Conservation (phyloP, 225 moss, liverwort and hornwort genomes). For the Takakia lepidozioides region DNA sequence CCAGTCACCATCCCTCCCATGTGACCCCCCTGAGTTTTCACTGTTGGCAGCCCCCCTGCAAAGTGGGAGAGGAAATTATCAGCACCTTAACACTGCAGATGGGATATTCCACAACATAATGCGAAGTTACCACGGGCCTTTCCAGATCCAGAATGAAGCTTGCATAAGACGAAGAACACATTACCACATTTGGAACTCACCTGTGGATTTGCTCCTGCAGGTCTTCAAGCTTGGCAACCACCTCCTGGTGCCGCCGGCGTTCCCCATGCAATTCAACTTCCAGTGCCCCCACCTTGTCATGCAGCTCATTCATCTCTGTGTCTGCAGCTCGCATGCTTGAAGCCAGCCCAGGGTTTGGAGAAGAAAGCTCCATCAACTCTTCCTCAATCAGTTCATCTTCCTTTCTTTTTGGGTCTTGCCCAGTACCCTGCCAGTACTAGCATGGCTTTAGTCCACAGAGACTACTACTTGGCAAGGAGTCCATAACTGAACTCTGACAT, state of each 20-base stretch:
- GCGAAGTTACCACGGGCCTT: background rate
- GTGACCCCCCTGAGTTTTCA: conserved; percentile 52
- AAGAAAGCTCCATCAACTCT: conserved; percentile 57
- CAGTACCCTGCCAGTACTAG: too few species aligned
- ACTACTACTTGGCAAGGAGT: too few species aligned
- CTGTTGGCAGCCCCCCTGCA: conserved; percentile 26
- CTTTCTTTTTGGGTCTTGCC: too few species aligned
- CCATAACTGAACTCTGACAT: too few species aligned
- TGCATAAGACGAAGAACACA: background rate
- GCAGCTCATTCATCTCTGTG: conserved; percentile 51
- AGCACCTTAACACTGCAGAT: background rate
- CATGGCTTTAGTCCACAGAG: too few species aligned
- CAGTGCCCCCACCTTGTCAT: conserved; percentile 56
- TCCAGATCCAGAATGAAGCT: conserved; percentile 1
- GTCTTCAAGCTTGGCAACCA: conserved; percentile 42
- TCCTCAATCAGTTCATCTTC: conserved; percentile 64
- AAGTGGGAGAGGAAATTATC: background rate
- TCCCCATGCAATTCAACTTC: conserved; percentile 68
- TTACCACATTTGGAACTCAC: conserved; percentile 7
- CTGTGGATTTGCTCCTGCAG: conserved; percentile 52
- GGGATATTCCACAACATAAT: background rate
- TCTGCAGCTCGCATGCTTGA: conserved; percentile 34
- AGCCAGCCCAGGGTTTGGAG: conserved; percentile 39
- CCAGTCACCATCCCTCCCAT: conserved; percentile 25
- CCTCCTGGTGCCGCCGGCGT: conserved; percentile 49